Base-by-base conservation (phyloP, 2,329 filamentous ascomycete genomes). In the Fusarium poae region DNA sequence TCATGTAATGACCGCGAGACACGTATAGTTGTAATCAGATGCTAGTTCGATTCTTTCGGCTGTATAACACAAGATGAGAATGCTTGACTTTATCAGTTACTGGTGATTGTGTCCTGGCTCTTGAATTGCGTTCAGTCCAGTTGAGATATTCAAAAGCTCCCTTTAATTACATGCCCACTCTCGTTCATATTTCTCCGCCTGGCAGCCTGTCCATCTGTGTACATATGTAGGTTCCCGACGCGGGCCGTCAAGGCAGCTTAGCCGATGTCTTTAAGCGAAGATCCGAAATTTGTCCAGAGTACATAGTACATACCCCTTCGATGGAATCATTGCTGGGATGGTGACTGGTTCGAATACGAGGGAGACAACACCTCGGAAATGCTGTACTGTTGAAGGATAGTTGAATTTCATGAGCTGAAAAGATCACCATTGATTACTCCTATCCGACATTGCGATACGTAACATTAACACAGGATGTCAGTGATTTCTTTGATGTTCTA, bases 171-270 rank as follows among this genome's bases (percentile, higher is more conserved):
- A 23, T 15, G 18, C 18, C 48, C 48, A 29, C 48, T 40, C 23
- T 40, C n/a, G 13, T 40, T 39, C 27, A 13, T 27, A 51, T 29
- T 39, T 50, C 32, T 35, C 46, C 35, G 48, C 15, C 34, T 51
- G 23, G 15, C 15, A 29, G 23, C 18, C 13, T 51, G 23, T 49
- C 21, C 21, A 25, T 25, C 20, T 34, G n/a, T 25, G 30, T 27
- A 25, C 18, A 21, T 35, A 25, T 25, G 30, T 27, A 25, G n/a
- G 30, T 35, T 51, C 48, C 48, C 48, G 48, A 29, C 23, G 18
- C 48, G 48, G 48, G 18, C 48, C 48, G 48, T 40, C 23, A 51
- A 51, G 23, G 23, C 48, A 29, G 10, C 48, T 40, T 39, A 27
- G 13, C 48, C 48, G 23, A 18, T 40, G 20, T 27, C 23, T 27